Evolutionary conservation across 441 rosid species (phyloP).

Genomic region (Bruguiera hainesii): DNA sequence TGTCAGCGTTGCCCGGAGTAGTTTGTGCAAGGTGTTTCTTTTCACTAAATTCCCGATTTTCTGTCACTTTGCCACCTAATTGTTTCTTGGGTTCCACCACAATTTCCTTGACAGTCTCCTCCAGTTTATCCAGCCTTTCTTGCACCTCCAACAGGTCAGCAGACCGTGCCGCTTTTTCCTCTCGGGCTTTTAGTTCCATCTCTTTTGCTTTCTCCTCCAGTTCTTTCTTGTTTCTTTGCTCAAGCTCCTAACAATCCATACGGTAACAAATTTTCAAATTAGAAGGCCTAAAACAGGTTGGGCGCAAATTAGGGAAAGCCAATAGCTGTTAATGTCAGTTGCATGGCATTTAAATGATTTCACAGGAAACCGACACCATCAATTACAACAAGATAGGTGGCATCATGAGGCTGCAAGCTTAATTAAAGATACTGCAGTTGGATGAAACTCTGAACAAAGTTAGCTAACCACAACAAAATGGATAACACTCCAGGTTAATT

Average conservation of each 20-base stretch:
- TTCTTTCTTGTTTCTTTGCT: conserved; percentile 53
- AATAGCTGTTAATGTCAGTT: background rate
- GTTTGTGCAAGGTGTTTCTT: background rate
- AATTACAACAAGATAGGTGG: background rate
- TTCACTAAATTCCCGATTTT: conserved; percentile 29
- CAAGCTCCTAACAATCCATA: conserved; percentile 49
- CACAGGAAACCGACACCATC: background rate
- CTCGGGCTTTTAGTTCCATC: conserved; percentile 39
- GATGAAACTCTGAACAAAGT: too few species aligned
- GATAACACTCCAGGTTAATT: too few species aligned
- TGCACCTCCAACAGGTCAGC: conserved; percentile 57
- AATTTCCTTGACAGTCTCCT: conserved; percentile 65
- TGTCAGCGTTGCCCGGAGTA: background rate
- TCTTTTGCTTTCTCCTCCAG: conserved; percentile 58
- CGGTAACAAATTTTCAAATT: conserved; percentile 1
- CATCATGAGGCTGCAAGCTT: background rate
- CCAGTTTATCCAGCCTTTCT: conserved; percentile 65
- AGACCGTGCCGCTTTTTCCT: conserved; percentile 39
- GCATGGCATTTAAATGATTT: background rate
- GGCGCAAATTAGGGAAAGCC: background rate
- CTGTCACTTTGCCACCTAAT: conserved; percentile 26
- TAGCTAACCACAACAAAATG: too few species aligned
- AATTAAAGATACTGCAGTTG: background rate
- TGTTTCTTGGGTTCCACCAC: conserved; percentile 56
- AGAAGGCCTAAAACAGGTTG: background rate